Conservation (phyloP, 139 green algal species). For the Diplosphaera chodatii region DNA sequence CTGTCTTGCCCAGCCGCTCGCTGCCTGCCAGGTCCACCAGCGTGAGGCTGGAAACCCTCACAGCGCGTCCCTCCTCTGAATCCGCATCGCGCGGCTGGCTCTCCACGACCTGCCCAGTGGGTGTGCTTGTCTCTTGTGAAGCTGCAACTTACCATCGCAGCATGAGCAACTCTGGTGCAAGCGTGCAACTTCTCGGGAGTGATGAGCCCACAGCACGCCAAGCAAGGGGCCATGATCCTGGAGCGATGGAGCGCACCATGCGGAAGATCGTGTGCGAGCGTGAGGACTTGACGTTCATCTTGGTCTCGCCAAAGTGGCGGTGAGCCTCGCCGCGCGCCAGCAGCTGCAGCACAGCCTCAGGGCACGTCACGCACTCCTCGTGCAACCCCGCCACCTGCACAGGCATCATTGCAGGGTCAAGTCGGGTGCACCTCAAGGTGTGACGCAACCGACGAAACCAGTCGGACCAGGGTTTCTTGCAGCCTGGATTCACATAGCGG, state of each 20-base stretch:
- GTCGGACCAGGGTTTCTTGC: too few relatives aligned
- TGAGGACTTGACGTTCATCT: constrained; percentile 89
- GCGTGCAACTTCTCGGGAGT: too few relatives aligned
- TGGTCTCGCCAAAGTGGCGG: constrained; percentile 87
- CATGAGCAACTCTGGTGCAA: too few relatives aligned
- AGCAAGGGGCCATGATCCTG: too few relatives aligned
- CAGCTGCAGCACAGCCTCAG: constrained; percentile 74
- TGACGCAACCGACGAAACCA: too few relatives aligned
- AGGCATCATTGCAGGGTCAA: too few relatives aligned
- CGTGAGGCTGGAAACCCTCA: constrained; percentile 77
- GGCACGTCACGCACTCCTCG: constrained; percentile 85
- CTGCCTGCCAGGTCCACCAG: constrained; percentile 90
- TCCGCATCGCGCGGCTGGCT: constrained; percentile 43
- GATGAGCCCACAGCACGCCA: too few relatives aligned
- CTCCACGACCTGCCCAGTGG: constrained; percentile 84
- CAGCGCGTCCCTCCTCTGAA: constrained; percentile 39
- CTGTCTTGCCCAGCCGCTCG: constrained; percentile 88
- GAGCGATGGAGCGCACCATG: constrained; percentile 75
- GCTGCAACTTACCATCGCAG: too few relatives aligned
- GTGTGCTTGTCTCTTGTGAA: too few relatives aligned
- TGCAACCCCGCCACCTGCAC: constrained; percentile 88
- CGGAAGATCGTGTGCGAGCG: constrained; percentile 92
- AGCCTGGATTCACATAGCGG: too few relatives aligned
- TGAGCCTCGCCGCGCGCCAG: constrained; percentile 70
- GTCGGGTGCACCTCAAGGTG: too few relatives aligned